Evolutionary conservation across 768 basidiomycete species (phyloP).

Genomic region (Fomitopsis serialis): DNA sequence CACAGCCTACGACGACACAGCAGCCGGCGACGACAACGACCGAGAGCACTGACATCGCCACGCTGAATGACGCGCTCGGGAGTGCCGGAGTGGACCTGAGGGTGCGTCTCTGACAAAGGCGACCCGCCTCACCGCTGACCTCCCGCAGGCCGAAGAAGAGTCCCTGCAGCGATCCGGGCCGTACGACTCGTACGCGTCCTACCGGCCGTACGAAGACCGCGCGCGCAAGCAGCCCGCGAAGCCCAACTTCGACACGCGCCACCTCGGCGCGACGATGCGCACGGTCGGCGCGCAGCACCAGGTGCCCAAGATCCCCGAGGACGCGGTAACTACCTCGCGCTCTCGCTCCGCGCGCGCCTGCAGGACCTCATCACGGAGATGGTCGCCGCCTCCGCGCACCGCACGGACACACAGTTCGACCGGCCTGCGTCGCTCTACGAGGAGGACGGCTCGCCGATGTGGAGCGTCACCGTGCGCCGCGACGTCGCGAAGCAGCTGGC

Average conservation of each 20-base stretch:
- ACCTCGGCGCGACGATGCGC: slow-evolving; percentile 64
- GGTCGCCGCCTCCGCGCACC: slow-evolving; percentile 63
- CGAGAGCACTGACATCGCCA: slow-evolving; percentile 54
- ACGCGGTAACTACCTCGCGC: slow-evolving; percentile 74
- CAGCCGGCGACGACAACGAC: slow-evolving; percentile 39
- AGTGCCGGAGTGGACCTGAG: slow-evolving; percentile 85
- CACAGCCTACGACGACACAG: slow-evolving; percentile 6
- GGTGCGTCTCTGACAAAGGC: no score
- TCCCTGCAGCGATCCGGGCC: slow-evolving; percentile 59
- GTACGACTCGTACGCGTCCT: slow-evolving; percentile 55
- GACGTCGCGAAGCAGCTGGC: slow-evolving; percentile 78
- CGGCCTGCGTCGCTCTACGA: slow-evolving; percentile 60
- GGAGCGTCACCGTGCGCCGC: slow-evolving; percentile 70
- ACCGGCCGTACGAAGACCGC: slow-evolving; percentile 72
- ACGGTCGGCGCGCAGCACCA: slow-evolving; percentile 63
- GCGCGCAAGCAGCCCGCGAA: slow-evolving; percentile 68
- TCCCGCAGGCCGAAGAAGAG: slow-evolving; percentile 79
- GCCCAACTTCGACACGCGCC: slow-evolving; percentile 64
- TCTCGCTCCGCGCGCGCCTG: slow-evolving; percentile 72
- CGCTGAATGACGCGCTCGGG: slow-evolving; percentile 78
- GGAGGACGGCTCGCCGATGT: slow-evolving; percentile 66
- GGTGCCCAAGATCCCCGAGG: slow-evolving; percentile 62
- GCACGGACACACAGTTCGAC: slow-evolving; percentile 66
- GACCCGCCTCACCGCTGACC: neutral
- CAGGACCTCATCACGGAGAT: slow-evolving; percentile 64